phyloP scores from a whole-genome alignment of 2,329 filamentous ascomycete species.

The Claviceps sp. region DNA sequence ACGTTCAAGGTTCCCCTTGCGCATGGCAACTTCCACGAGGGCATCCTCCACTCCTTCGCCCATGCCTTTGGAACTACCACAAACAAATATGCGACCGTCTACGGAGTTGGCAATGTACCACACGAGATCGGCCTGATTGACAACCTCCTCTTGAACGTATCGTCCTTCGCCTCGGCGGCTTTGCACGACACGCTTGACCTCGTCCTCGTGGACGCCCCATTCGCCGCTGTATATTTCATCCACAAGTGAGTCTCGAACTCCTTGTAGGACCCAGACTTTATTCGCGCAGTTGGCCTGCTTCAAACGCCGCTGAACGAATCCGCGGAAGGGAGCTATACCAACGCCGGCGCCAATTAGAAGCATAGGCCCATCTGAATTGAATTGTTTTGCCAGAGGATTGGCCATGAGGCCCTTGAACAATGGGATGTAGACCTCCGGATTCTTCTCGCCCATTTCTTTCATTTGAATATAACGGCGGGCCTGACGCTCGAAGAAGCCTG shows the following conservation, averaged over 20 bases:
- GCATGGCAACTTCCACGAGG: slow-evolving; percentile 79
- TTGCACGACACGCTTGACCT: slow-evolving; percentile 72
- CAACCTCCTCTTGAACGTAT: slow-evolving; percentile 94
- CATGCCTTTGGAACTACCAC: slow-evolving; percentile 91
- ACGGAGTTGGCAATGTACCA: slow-evolving; percentile 96
- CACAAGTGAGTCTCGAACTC: slow-evolving; percentile 81
- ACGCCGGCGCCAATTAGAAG: slow-evolving; percentile 93
- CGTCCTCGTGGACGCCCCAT: slow-evolving; percentile 83
- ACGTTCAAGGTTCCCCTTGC: slow-evolving; percentile 73
- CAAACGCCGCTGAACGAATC: slow-evolving; percentile 86
- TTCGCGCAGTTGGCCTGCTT: slow-evolving; percentile 94
- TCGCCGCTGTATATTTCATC: slow-evolving; percentile 96
- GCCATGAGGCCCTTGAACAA: slow-evolving; percentile 99
- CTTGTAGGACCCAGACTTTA: slow-evolving; percentile 95
- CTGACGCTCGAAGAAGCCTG: slow-evolving; percentile 83
- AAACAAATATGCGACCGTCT: slow-evolving; percentile 94
- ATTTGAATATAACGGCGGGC: slow-evolving; percentile 59
- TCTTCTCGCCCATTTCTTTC: slow-evolving; percentile 43
- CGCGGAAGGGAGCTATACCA: slow-evolving; percentile 92
- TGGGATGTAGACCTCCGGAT: slow-evolving; percentile 60
- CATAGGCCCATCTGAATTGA: slow-evolving; percentile 91
- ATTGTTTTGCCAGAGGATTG: slow-evolving; percentile 85
- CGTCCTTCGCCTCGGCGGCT: slow-evolving; percentile 63
- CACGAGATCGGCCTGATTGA: slow-evolving; percentile 83
- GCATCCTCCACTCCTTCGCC: slow-evolving; percentile 88